Evolutionary conservation across 176 grass and related monocot genomes (phyloP), one percentile per base, ranked within the genome.

Genomic region (Paspalum vaginatum): DNA sequence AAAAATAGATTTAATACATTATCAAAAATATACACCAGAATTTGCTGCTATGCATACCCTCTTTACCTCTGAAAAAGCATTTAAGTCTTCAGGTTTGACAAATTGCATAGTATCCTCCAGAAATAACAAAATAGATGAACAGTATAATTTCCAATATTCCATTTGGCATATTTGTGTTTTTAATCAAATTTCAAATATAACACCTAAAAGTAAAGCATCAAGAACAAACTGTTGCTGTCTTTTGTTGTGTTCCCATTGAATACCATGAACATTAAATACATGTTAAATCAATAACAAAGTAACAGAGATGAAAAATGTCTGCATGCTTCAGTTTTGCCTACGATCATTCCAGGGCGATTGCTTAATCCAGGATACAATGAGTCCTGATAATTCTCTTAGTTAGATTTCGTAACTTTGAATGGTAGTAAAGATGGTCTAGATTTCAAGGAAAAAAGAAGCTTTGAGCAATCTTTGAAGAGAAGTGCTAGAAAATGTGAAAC

Each of bases 291-390:
- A 39, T 10, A 37, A 65, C 7, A 10, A 1, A 12, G 18, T 48
- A 27, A 15, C 25, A 11, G 57, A 48, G 47, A 62, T 73, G 38
- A 54, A 64, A 11, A 61, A 49, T 58, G 18, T 10, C 66, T 41
- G n/a, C 17, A 61, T 81, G n/a, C 15, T 75, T 86, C 15, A 60
- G 42, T 61, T 74, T 60, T 42, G 10, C 16, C 58, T 68, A 68
- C 16, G 49, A 78, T 65, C 55, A 48, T 53, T 83, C 48, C 13
- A n/a, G 9, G 45, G 4, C 6, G 2, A 60, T 45, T 22, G 41
- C 42, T 68, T 5, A 68, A 65, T 22, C 20, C 2, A 69, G 44
- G 1, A 47, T 68, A 56, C 11, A 41, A 61, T 77, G 24, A 72
- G 9, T 16, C 5, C 12, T 70, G 12, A 62, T 40, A 39, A 39